Percentiles rank a stretch among this genome's conserved stretches.
These are phyloP conservation scores for Halenospora varia DNA, from an alignment of 495 filamentous ascomycete species.

Conservation along the genomic window DNA sequence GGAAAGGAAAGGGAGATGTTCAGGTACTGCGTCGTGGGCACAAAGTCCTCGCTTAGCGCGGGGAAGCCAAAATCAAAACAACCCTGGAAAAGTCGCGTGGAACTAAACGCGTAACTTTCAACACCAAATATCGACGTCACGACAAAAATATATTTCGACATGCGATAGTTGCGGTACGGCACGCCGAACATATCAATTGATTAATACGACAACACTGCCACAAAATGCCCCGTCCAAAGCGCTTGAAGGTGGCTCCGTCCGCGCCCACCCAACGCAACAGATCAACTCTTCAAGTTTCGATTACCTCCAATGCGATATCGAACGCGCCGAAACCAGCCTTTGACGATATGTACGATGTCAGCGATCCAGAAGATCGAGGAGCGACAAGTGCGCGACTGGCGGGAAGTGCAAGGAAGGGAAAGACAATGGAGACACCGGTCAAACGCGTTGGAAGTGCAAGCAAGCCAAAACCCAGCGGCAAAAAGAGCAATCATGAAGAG, in stretches of 20 bases:
- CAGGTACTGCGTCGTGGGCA: not conserved
- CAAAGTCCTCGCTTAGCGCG: not conserved
- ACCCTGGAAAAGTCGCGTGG: not conserved
- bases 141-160: slow-evolving; percentile 3
- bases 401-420: slow-evolving; percentile 9
- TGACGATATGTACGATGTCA: slow-evolving; percentile 21
- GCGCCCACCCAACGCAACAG: slow-evolving; percentile 22
- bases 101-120: not conserved
- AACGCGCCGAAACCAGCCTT: not conserved
- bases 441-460: not conserved
- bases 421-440: not conserved
- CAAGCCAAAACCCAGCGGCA: not conserved
- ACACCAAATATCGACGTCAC: not conserved
- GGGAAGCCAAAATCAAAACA: not conserved
- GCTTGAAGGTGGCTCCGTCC: slow-evolving; percentile 35
- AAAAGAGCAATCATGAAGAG: not conserved
- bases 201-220: not conserved
- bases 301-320: not conserved
- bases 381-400: slow-evolving; percentile 10
- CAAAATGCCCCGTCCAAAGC: slow-evolving; percentile 40
- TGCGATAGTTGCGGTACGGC: slow-evolving; percentile 13
- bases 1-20: not conserved
- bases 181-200: not conserved
- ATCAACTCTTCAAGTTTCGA: slow-evolving; percentile 9
- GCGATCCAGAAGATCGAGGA: slow-evolving; percentile 17